A percentile compares a stretch with the other conserved stretches of the same genome.
Evolutionary conservation across 2,329 filamentous ascomycete genomes (phyloP).

Genomic region (Colletotrichum sp.): DNA sequence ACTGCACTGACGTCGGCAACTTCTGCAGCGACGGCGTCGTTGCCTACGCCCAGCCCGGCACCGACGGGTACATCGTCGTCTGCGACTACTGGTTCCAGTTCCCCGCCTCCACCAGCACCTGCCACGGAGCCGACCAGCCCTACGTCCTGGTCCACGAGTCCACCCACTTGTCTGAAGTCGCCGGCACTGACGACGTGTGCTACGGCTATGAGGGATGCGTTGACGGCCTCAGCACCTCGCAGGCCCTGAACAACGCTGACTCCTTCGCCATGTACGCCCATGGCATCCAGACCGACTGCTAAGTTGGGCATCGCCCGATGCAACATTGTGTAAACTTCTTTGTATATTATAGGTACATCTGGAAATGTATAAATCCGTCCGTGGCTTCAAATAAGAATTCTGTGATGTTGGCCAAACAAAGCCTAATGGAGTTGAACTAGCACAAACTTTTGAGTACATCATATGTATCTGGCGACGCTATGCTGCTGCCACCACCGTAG

Average conservation of each 20-base stretch:
- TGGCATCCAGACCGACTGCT: neutral
- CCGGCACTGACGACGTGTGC: conserved; percentile 50
- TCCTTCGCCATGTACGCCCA: conserved; percentile 22
- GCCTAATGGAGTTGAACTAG: neutral
- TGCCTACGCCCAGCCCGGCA: conserved; percentile 64
- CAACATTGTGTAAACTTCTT: neutral
- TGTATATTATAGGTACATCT: neutral
- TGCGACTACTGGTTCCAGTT: conserved; percentile 66
- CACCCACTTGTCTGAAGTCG: conserved; percentile 63
- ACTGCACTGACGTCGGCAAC: conserved; percentile 53
- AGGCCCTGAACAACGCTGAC: conserved; percentile 22
- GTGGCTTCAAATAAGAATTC: accelerated
- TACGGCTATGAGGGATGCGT: conserved; percentile 29
- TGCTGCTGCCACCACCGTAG: neutral
- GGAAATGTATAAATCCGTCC: neutral
- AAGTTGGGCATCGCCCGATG: neutral
- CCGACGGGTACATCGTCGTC: conserved; percentile 60
- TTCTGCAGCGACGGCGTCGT: conserved; percentile 57
- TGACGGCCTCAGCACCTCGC: neutral
- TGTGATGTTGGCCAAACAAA: neutral
- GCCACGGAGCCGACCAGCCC: conserved; percentile 59
- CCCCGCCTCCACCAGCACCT: conserved; percentile 50
- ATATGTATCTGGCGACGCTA: accelerated
- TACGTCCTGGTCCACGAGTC: conserved; percentile 70
- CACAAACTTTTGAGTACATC: accelerated